A percentile compares a stretch with the other conserved stretches of the same genome.
phyloP scores from a whole-genome alignment of 2,329 filamentous ascomycete species.

The Cordyceps tenuipes region DNA sequence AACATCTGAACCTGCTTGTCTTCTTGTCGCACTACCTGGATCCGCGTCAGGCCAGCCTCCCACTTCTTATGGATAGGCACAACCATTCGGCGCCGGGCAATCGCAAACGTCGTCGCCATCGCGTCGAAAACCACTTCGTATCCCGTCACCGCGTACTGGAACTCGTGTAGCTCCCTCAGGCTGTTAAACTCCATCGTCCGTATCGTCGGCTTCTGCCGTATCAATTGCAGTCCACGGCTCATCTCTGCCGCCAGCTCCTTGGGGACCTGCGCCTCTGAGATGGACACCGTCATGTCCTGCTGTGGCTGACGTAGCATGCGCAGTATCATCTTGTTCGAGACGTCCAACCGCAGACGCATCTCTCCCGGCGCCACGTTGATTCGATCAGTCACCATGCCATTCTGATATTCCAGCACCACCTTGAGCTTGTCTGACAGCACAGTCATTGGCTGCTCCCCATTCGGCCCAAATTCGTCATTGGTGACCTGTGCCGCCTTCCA shows the following conservation, averaged over 20 bases:
- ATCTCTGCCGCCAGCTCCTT: constrained; percentile 57
- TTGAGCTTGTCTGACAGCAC: constrained; percentile 71
- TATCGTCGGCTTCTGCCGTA: constrained; percentile 53
- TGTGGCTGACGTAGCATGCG: constrained; percentile 65
- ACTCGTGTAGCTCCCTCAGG: constrained; percentile 63
- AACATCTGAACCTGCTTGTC: constrained; percentile 70
- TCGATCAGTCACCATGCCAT: constrained; percentile 73
- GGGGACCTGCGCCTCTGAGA: constrained; percentile 58
- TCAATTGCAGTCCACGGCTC: constrained; percentile 51
- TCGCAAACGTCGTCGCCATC: constrained; percentile 65
- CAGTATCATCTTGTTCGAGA: constrained; percentile 52
- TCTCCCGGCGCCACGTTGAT: constrained; percentile 75
- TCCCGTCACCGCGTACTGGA: constrained; percentile 72
- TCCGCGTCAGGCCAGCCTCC: constrained; percentile 71
- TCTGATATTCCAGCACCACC: constrained; percentile 65
- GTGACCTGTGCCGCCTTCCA: constrained; percentile 66
- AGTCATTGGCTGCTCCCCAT: constrained; percentile 51
- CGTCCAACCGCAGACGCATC: constrained; percentile 57
- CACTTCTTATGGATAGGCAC: constrained; percentile 92
- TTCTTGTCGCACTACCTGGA: constrained; percentile 66
- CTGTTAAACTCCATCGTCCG: constrained; percentile 63
- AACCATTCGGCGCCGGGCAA: constrained; percentile 78
- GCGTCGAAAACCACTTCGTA: constrained; percentile 69
- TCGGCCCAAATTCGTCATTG: constrained; percentile 59
- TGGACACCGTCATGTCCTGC: constrained; percentile 65